Conservation (phyloP, 257 asterid genomes). For the Fraxinus anomala region DNA sequence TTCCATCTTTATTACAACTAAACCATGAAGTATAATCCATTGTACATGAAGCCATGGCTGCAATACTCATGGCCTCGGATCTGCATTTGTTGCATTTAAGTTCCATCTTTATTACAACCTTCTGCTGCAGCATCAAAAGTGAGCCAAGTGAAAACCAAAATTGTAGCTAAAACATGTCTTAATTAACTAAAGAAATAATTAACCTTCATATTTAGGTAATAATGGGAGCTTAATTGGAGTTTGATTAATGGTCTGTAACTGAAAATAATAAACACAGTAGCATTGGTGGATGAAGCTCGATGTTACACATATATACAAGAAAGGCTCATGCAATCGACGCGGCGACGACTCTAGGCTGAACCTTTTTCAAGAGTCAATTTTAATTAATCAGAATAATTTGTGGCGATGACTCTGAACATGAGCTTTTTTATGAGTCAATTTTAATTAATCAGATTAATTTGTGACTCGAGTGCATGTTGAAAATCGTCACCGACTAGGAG, state of each 20-base stretch:
- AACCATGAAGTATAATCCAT: no score
- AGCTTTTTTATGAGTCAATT: no score
- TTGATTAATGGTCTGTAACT: no score
- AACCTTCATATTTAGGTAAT: no score
- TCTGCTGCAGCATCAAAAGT: slow-evolving; percentile 30
- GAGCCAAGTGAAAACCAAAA: not conserved
- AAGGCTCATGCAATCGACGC: not conserved
- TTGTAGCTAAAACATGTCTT: not conserved
- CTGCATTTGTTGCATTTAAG: slow-evolving; percentile 43
- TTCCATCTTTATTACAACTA: slow-evolving; percentile 30
- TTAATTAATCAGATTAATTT: not conserved
- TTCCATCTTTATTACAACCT: slow-evolving; percentile 36
- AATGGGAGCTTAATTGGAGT: no score
- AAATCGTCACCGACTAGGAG: no score
- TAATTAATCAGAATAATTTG: not conserved
- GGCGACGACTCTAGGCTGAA: slow-evolving; percentile 24
- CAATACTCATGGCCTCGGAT: slow-evolving; percentile 52
- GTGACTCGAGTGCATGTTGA: slow-evolving; percentile 26
- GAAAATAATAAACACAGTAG: no score
- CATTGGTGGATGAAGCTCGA: no score
- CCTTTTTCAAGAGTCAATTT: slow-evolving; percentile 23
- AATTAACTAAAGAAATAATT: no score
- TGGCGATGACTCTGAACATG: no score
- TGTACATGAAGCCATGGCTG: slow-evolving; percentile 46
- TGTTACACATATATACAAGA: not conserved